Evolutionary conservation across 495 filamentous ascomycete genomes (phyloP).

Genomic region (Apodospora peruviana): DNA sequence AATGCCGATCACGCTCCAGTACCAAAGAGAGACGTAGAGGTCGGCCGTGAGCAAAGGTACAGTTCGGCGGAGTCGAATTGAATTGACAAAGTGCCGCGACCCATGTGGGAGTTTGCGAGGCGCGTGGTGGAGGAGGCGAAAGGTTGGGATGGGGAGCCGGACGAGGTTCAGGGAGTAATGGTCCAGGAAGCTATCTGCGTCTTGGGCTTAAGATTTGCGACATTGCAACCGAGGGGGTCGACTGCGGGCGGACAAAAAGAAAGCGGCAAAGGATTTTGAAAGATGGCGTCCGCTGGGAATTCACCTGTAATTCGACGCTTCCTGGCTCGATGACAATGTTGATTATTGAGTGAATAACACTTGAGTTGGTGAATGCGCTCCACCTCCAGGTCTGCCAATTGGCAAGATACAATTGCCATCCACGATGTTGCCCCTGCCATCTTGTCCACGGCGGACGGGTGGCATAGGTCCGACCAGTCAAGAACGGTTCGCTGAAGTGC

Average conservation of each 20-base stretch:
- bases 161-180: not conserved
- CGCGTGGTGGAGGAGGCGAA: not conserved
- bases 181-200: conserved; percentile 23
- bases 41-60: not conserved
- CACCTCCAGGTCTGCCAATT: too few relatives aligned
- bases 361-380: too few relatives aligned
- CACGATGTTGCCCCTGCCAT: too few relatives aligned
- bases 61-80: not conserved
- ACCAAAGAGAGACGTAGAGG: not conserved
- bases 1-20: not conserved
- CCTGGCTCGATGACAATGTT: too few relatives aligned
- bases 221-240: conserved; percentile 20
- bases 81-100: conserved; percentile 4
- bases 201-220: conserved; percentile 14
- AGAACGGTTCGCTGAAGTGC: too few relatives aligned
- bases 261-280: not conserved
- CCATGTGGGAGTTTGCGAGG: conserved; percentile 13
- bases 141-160: not conserved
- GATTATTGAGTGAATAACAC: too few relatives aligned
- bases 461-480: too few relatives aligned
- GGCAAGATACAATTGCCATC: too few relatives aligned
- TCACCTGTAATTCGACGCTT: too few relatives aligned
- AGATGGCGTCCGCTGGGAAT: not conserved
- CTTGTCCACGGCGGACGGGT: too few relatives aligned
- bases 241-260: conserved; percentile 4